Evolutionary conservation across 129 eudicot genomes (phyloP).

Genomic region (Saposhnikovia divaricata): DNA sequence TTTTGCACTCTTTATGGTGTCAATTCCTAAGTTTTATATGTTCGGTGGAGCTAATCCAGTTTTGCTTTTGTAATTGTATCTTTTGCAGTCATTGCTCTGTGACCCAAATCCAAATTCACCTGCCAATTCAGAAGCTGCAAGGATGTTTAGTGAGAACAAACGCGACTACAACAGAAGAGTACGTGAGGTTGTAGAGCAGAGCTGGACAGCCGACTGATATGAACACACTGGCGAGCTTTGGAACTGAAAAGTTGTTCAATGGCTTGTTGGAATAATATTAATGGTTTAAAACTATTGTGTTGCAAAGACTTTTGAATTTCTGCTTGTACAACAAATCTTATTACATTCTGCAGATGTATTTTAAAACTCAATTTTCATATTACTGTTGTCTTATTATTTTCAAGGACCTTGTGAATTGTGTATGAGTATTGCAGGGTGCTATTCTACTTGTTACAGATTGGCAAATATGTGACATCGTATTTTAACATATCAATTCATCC

Average conservation of each 20-base stretch:
- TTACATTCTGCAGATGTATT: conserved; percentile 8
- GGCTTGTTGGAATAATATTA: conserved; percentile 21
- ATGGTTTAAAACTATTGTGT: conserved; percentile 4
- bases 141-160: conserved; percentile 49
- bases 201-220: conserved; percentile 54
- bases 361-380: background rate
- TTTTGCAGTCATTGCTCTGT: conserved; percentile 41
- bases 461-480: background rate
- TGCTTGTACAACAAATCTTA: conserved; percentile 13
- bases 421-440: background rate
- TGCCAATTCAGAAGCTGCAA: conserved; percentile 59
- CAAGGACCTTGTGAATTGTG: background rate
- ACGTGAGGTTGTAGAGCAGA: conserved; percentile 54
- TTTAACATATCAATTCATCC: background rate
- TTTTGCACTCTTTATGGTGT: background rate
- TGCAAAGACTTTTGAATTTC: conserved; percentile 14
- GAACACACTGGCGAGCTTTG: conserved; percentile 4
- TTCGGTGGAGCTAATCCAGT: background rate
- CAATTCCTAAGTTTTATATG: background rate
- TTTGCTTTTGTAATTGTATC: background rate
- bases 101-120: conserved; percentile 69
- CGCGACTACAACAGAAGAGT: conserved; percentile 59
- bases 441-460: background rate
- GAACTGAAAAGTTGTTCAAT: background rate
- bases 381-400: background rate